A percentile compares a stretch with the other conserved stretches of the same genome.
Conservation (phyloP, 805 yeast genomes). For the Yamadazyma paraphyllophila region DNA sequence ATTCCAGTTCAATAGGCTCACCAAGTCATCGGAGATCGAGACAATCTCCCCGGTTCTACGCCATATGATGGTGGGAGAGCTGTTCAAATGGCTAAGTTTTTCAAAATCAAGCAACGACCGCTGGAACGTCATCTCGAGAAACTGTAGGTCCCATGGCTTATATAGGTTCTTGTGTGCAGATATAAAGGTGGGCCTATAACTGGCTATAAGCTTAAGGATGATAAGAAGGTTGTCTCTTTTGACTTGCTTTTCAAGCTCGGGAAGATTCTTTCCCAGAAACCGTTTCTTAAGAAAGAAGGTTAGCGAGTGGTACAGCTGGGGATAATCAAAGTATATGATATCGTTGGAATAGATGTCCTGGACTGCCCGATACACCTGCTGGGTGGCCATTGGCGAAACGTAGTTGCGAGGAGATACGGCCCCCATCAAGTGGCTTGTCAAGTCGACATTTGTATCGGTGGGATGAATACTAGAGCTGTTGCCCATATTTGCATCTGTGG, state of each 20-base stretch:
- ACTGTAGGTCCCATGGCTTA: conserved; percentile 67
- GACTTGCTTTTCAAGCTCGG: conserved; percentile 24
- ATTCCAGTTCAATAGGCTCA: conserved; percentile 64
- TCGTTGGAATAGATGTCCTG: conserved; percentile 49
- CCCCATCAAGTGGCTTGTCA: conserved; percentile 4
- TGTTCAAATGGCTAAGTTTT: conserved; percentile 48
- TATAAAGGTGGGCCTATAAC: conserved; percentile 73
- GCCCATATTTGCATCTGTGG: background rate
- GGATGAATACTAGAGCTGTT: background rate
- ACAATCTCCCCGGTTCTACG: conserved; percentile 83
- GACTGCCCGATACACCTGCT: conserved; percentile 53
- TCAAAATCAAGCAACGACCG: conserved; percentile 44
- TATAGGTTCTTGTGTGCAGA: conserved; percentile 67
- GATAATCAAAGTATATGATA: conserved; percentile 56
- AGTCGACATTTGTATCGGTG: conserved; percentile 4
- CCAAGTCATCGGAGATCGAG: conserved; percentile 71
- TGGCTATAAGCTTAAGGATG: conserved; percentile 58
- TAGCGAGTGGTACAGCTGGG: conserved; percentile 60
- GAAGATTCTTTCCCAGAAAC: conserved; percentile 50
- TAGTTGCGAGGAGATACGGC: conserved; percentile 22
- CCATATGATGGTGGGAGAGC: conserved; percentile 84
- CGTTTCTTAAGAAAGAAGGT: conserved; percentile 53
- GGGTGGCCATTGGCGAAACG: conserved; percentile 55
- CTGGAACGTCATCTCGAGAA: conserved; percentile 45
- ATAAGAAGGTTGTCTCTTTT: conserved; percentile 34